A percentile compares a stretch with the other conserved stretches of the same genome.
These are phyloP conservation scores for Phytopythium aichiense DNA, from an alignment of 352 stramenopile species.

Conservation along the genomic window DNA sequence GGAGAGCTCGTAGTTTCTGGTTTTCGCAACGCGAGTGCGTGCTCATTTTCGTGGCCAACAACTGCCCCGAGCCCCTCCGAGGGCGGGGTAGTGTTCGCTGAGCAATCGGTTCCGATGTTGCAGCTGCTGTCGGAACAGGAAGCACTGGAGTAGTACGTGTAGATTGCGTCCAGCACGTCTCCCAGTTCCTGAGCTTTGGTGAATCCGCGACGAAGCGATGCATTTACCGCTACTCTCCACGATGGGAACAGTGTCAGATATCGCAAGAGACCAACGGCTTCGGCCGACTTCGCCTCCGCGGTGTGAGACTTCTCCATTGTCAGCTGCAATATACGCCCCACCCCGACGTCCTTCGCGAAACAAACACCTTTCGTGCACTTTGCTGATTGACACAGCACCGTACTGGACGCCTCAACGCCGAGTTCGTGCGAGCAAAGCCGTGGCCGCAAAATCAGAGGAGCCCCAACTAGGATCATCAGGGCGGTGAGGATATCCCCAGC, in stretches of 20 bases:
- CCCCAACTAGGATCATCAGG: constrained; percentile 62
- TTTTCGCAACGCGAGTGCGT: constrained; percentile 31
- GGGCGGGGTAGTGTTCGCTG: neutral
- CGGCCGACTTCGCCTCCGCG: constrained; percentile 50
- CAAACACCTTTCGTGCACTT: constrained; percentile 61
- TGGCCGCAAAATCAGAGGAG: constrained; percentile 57
- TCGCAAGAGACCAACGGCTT: constrained; percentile 58
- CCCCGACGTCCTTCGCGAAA: constrained; percentile 23
- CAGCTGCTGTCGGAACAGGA: constrained; percentile 9
- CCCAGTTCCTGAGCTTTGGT: constrained; percentile 40
- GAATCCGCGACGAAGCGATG: constrained; percentile 49
- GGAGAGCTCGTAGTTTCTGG: constrained; percentile 52
- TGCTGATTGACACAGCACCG: constrained; percentile 52
- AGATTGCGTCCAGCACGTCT: constrained; percentile 61
- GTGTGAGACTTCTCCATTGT: constrained; percentile 50
- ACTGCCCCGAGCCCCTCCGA: neutral
- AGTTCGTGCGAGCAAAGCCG: constrained; percentile 79
- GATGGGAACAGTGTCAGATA: constrained; percentile 75
- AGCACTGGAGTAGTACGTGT: constrained; percentile 59
- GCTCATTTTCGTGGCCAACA: neutral
- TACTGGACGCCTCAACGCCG: constrained; percentile 66
- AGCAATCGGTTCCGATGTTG: neutral
- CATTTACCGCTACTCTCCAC: constrained; percentile 79
- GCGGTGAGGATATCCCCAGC: constrained; percentile 43
- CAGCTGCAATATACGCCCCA: constrained; percentile 22